These are phyloP conservation scores for Mucor sp. DNA, from an alignment of 371 early-diverging fungal species.

Conservation along the genomic window DNA sequence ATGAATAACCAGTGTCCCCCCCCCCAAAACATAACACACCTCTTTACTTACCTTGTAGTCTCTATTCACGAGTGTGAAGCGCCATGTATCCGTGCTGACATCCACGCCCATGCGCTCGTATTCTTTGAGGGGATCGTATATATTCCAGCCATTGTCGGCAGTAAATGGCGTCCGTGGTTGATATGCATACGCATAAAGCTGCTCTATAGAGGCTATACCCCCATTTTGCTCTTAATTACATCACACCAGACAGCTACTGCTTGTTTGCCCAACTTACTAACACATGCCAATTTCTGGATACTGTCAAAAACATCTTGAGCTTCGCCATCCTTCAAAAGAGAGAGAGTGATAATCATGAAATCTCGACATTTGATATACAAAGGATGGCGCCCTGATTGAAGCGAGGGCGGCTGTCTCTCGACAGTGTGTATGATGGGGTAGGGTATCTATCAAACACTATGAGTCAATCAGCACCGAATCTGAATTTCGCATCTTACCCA, in stretches of 20 bases:
- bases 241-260: not conserved
- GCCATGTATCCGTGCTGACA: slow-evolving; percentile 69
- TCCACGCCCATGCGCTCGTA: slow-evolving; percentile 88
- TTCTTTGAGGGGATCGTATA: slow-evolving; percentile 80
- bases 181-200: slow-evolving; percentile 84
- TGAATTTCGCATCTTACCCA: slow-evolving; percentile 56
- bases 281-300: slow-evolving; percentile 72
- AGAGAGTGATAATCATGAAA: slow-evolving; percentile 75
- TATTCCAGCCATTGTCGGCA: slow-evolving; percentile 64
- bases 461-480: not conserved
- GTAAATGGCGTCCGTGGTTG: slow-evolving; percentile 56
- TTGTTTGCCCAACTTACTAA: slow-evolving; percentile 44
- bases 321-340: slow-evolving; percentile 68
- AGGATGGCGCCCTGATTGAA: slow-evolving; percentile 55
- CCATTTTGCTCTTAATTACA: not conserved
- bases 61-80: slow-evolving; percentile 76
- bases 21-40: not conserved
- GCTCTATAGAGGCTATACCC: slow-evolving; percentile 61
- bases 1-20: not conserved
- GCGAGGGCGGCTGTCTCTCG: slow-evolving; percentile 62
- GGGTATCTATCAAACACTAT: slow-evolving; percentile 60
- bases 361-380: slow-evolving; percentile 77
- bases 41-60: slow-evolving; percentile 75
- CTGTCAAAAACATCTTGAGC: slow-evolving; percentile 80
- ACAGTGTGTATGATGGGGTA: slow-evolving; percentile 88